These are phyloP conservation scores for Kregervanrija fluxuum DNA, from an alignment of 805 yeast species.

Conservation along the genomic window DNA sequence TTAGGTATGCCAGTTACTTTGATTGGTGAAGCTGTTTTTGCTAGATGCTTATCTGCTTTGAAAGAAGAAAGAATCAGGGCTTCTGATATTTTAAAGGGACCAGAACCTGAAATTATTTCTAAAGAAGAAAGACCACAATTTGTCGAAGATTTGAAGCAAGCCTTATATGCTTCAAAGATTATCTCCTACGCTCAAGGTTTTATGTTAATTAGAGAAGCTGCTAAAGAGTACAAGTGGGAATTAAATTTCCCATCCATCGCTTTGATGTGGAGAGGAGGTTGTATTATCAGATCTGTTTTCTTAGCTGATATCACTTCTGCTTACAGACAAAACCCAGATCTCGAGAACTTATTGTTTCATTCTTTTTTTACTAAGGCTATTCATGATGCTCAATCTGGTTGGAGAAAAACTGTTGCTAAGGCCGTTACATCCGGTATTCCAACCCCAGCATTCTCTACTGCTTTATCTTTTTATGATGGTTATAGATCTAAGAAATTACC, in stretches of 20 bases:
- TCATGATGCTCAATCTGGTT: slow-evolving; percentile 86
- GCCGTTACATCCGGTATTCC: slow-evolving; percentile 88
- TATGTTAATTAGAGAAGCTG: slow-evolving; percentile 98
- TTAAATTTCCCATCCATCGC: slow-evolving; percentile 98
- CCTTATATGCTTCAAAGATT: slow-evolving; percentile 95
- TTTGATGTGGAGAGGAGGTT: slow-evolving; percentile 99
- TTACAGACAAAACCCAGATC: slow-evolving; percentile 85
- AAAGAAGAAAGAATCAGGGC: slow-evolving; percentile 89
- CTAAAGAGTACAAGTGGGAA: slow-evolving; percentile 93
- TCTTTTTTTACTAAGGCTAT: slow-evolving; percentile 91
- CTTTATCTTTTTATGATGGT: slow-evolving; percentile 96
- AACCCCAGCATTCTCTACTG: slow-evolving; percentile 96
- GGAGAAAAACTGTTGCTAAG: slow-evolving; percentile 83
- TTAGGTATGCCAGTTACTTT: slow-evolving; percentile 97
- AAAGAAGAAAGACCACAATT: slow-evolving; percentile 74
- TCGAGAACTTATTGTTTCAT: slow-evolving; percentile 93
- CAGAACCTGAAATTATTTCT: slow-evolving; percentile 54
- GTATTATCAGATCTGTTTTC: slow-evolving; percentile 98
- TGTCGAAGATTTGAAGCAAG: slow-evolving; percentile 93
- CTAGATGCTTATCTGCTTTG: slow-evolving; percentile 92
- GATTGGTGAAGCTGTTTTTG: slow-evolving; percentile 97
- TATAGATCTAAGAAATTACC: slow-evolving; percentile 94
- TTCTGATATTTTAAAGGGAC: slow-evolving; percentile 72
- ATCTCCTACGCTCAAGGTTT: slow-evolving; percentile 99
- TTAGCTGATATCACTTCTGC: slow-evolving; percentile 95